Conservation (phyloP, 202 grass and related monocot genomes). For the Schoenoplectus tabernaemontani region DNA sequence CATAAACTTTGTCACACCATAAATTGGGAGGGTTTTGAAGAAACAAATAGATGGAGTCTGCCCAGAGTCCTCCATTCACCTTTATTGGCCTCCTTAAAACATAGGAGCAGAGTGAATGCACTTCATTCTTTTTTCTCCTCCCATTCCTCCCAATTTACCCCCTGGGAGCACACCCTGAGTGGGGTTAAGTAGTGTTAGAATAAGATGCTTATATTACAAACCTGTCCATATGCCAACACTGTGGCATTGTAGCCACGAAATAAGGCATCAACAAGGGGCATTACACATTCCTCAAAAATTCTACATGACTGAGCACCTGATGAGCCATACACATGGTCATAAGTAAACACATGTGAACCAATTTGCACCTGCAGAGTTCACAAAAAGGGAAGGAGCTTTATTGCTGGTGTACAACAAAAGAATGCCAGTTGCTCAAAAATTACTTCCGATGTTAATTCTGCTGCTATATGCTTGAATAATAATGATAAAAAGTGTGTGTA, state of each 20-base stretch:
- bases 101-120: no score
- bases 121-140: no score
- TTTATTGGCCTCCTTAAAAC: no score
- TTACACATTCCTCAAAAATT: conserved; percentile 72
- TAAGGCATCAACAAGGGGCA: conserved; percentile 59
- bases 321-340: conserved; percentile 69
- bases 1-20: no score
- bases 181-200: neutral
- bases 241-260: conserved; percentile 87
- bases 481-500: neutral
- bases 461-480: neutral
- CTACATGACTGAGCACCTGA: conserved; percentile 40
- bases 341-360: conserved; percentile 71
- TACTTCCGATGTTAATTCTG: neutral
- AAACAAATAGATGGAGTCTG: no score
- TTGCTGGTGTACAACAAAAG: neutral
- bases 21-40: no score
- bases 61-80: no score
- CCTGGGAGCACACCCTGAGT: neutral
- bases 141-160: no score
- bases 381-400: neutral
- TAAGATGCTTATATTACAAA: conserved; percentile 14
- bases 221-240: conserved; percentile 91
- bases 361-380: conserved; percentile 63
- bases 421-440: neutral